Evolutionary conservation across 176 grass and related monocot species (phyloP).

Genomic region (Zoysia japonica): DNA sequence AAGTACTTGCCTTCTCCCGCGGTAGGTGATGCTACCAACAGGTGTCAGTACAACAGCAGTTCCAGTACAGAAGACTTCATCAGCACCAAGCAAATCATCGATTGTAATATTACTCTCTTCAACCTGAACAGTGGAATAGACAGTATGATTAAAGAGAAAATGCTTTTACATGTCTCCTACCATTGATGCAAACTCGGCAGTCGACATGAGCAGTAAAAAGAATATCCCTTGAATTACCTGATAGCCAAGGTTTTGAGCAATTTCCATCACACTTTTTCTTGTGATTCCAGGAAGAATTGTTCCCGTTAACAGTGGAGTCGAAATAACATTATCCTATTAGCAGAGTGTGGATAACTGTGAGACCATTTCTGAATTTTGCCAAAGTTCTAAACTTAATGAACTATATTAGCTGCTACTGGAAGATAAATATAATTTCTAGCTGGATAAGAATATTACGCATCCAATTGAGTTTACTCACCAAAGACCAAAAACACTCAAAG

Average conservation of each 20-base stretch:
- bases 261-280: constrained; percentile 82
- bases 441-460: not conserved
- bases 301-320: constrained; percentile 69
- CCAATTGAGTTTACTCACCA: not conserved
- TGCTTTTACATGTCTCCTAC: not conserved
- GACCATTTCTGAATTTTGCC: constrained; percentile 8
- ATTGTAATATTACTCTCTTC: constrained; percentile 62
- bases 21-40: constrained; percentile 72
- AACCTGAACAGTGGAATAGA: constrained; percentile 44
- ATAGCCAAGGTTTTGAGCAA: constrained; percentile 59
- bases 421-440: not conserved
- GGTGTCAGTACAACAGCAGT: constrained; percentile 84
- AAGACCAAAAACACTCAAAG: not conserved
- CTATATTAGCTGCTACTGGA: constrained; percentile 14
- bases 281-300: constrained; percentile 95
- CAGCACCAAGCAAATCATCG: constrained; percentile 74
- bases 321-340: constrained; percentile 72
- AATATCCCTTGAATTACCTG: constrained; percentile 47
- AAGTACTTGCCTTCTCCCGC: constrained; percentile 57
- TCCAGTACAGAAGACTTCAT: constrained; percentile 95
- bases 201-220: not conserved
- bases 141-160: not conserved
- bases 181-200: not conserved
- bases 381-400: not conserved
- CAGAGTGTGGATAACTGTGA: not conserved